A percentile compares a stretch with the other conserved stretches of the same genome.
These are phyloP conservation scores for Malus asiatica DNA, from an alignment of 306 rosid species.

Conservation along the genomic window DNA sequence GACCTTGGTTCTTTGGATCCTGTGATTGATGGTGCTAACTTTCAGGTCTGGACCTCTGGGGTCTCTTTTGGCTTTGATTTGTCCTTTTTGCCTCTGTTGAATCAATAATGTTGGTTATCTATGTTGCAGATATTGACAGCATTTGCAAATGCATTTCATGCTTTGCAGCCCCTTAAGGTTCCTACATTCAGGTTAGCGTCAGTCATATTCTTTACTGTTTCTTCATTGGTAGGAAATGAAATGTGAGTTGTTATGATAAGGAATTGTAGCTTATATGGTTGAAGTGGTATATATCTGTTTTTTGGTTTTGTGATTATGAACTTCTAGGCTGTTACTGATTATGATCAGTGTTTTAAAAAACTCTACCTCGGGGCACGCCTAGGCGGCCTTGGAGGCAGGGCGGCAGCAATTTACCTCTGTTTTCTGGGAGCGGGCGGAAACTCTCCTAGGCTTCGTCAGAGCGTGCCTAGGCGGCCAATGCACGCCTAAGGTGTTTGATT, in stretches of 20 bases:
- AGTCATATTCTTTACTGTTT: background rate
- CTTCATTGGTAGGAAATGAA: conserved; percentile 3
- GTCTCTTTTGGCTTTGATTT: background rate
- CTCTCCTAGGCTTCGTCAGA: too few relatives aligned
- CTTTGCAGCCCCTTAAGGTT: conserved; percentile 88
- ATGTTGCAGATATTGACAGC: conserved; percentile 68
- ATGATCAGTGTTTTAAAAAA: background rate
- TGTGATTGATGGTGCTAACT: conserved; percentile 77
- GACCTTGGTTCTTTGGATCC: conserved; percentile 92
- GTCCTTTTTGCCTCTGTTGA: background rate
- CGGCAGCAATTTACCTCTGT: too few relatives aligned
- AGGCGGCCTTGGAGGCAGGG: too few relatives aligned
- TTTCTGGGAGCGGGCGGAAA: too few relatives aligned
- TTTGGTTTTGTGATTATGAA: background rate
- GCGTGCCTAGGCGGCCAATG: too few relatives aligned
- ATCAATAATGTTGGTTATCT: conserved; percentile 14
- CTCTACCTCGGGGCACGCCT: too few relatives aligned
- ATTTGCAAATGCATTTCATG: conserved; percentile 86
- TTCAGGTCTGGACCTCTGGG: conserved; percentile 49
- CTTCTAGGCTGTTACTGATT: background rate
- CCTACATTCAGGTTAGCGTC: conserved; percentile 79
- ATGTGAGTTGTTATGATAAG: background rate
- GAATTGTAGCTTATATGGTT: background rate
- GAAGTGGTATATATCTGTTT: background rate
- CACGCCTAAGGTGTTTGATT: too few relatives aligned